Conservation (phyloP, 371 early-diverging fungal species). For the Phascolomyces articulosus region DNA sequence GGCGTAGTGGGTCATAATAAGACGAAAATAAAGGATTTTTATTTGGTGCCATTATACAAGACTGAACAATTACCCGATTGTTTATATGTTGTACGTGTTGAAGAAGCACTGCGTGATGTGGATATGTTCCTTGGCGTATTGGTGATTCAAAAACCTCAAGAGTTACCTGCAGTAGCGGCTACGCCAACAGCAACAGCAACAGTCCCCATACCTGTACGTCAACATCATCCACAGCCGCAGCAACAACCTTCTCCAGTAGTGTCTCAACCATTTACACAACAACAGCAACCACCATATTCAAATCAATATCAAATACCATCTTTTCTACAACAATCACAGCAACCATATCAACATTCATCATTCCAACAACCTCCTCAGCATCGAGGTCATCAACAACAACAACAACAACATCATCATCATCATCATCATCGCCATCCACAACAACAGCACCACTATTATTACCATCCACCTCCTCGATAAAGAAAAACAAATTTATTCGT, state of each 20-base stretch:
- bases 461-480: neutral
- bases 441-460: neutral
- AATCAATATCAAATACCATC: neutral
- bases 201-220: neutral
- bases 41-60: constrained; percentile 64
- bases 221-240: neutral
- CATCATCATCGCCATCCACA: neutral
- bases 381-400: neutral
- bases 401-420: neutral
- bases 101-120: constrained; percentile 35
- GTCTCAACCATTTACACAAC: no score
- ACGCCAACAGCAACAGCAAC: neutral
- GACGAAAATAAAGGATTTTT: constrained; percentile 74
- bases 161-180: constrained; percentile 4
- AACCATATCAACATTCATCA: neutral
- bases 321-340: neutral
- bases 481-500: neutral
- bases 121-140: constrained; percentile 60
- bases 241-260: no score
- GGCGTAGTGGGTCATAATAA: constrained; percentile 75
- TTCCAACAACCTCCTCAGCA: neutral
- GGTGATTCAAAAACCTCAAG: constrained; percentile 42
- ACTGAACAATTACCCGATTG: constrained; percentile 58
- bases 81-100: constrained; percentile 47
- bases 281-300: neutral